These are phyloP conservation scores for Fraxinus greggii DNA, from an alignment of 305 asterid genomes.

Conservation along the genomic window DNA sequence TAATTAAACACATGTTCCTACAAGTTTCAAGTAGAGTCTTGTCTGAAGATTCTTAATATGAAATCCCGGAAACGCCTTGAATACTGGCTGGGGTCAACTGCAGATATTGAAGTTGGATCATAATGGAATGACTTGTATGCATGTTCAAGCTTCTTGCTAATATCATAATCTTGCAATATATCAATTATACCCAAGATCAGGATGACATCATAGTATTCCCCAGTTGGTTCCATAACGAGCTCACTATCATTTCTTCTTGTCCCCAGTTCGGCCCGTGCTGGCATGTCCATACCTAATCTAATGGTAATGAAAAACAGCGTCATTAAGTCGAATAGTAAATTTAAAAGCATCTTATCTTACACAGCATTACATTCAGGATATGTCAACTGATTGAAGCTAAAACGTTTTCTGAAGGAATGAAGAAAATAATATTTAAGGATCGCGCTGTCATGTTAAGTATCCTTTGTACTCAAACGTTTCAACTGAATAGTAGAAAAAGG, in stretches of 20 bases:
- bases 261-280: slow-evolving; percentile 76
- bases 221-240: slow-evolving; percentile 74
- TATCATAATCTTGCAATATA: slow-evolving; percentile 84
- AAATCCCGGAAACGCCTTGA: slow-evolving; percentile 86
- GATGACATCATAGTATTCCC: slow-evolving; percentile 74
- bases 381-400: background rate
- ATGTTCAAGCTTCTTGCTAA: slow-evolving; percentile 97
- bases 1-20: background rate
- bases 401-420: background rate
- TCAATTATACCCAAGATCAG: slow-evolving; percentile 85
- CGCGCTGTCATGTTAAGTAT: background rate
- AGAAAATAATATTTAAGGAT: background rate
- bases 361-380: background rate
- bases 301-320: slow-evolving; percentile 13
- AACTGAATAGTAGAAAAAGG: background rate
- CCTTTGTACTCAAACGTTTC: background rate
- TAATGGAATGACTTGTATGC: slow-evolving; percentile 89
- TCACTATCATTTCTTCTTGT: slow-evolving; percentile 50
- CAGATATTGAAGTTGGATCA: slow-evolving; percentile 83
- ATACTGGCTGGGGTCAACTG: slow-evolving; percentile 89
- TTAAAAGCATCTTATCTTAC: background rate
- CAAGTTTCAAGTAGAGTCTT: slow-evolving; percentile 36
- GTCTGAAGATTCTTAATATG: slow-evolving; percentile 66
- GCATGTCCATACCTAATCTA: slow-evolving; percentile 61
- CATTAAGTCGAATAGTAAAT: background rate